Percentiles rank a stretch among this genome's conserved stretches.
Evolutionary conservation across 202 grass and related monocot species (phyloP).

Genomic region (Brachypodium distachyon): DNA sequence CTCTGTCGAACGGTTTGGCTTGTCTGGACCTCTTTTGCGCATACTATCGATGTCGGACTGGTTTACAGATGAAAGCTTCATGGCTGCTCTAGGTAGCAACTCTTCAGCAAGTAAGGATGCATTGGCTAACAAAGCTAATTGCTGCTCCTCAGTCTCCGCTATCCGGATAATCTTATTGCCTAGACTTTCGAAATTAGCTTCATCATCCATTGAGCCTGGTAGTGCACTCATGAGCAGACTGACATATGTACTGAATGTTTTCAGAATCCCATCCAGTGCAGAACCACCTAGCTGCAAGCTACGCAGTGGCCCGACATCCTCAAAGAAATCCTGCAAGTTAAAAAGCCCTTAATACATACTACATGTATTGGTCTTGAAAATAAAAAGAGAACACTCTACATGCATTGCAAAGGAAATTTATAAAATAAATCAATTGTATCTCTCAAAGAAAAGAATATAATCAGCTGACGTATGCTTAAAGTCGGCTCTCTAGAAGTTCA

Average conservation of each 20-base stretch:
- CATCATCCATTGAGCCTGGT: conserved; percentile 73
- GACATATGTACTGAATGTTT: conserved; percentile 80
- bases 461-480: not conserved
- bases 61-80: conserved; percentile 56
- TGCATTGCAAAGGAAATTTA: not conserved
- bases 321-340: conserved; percentile 80
- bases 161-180: conserved; percentile 75
- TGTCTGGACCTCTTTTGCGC: conserved; percentile 39
- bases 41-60: conserved; percentile 30
- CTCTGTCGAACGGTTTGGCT: conserved; percentile 46
- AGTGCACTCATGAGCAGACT: conserved; percentile 79
- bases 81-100: conserved; percentile 81
- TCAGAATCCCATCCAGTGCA: conserved; percentile 61
- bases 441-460: not conserved
- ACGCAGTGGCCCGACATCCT: conserved; percentile 84
- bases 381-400: not conserved
- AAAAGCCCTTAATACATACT: not conserved
- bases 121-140: conserved; percentile 81
- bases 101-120: conserved; percentile 95
- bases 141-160: conserved; percentile 77
- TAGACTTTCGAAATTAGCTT: conserved; percentile 66
- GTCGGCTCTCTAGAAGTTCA: not conserved
- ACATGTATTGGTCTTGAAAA: not conserved
- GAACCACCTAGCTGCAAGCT: conserved; percentile 76
- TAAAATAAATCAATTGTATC: not conserved